A percentile compares a stretch with the other conserved stretches of the same genome.
Evolutionary conservation across 2,329 filamentous ascomycete genomes (phyloP).

Genomic region (Cercospora janseana): DNA sequence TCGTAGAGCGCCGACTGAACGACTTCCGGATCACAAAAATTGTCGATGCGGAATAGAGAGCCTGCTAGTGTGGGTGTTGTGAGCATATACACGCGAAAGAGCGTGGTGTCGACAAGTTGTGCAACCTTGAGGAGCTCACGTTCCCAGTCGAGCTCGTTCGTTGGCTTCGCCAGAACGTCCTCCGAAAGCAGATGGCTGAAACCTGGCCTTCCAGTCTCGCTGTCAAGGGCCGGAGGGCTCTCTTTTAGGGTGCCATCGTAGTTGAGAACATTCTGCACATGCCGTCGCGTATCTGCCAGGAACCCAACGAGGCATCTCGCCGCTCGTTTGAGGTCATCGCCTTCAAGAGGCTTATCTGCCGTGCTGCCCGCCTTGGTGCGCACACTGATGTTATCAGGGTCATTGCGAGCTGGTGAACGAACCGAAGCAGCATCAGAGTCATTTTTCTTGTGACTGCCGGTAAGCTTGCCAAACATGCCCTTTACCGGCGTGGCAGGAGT

Average conservation of each 20-base stretch:
- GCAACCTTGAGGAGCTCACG: conserved; percentile 73
- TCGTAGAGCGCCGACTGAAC: conserved; percentile 91
- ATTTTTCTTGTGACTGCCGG: conserved; percentile 46
- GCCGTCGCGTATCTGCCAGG: conserved; percentile 75
- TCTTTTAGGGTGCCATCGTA: conserved; percentile 59
- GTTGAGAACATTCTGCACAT: conserved; percentile 60
- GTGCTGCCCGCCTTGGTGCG: conserved; percentile 44
- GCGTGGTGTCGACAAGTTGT: conserved; percentile 82
- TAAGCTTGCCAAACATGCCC: conserved; percentile 50
- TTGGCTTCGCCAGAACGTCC: conserved; percentile 27
- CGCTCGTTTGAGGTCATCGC: conserved; percentile 78
- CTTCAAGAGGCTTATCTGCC: conserved; percentile 61
- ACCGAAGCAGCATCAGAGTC: conserved; percentile 58
- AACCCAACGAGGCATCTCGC: conserved; percentile 83
- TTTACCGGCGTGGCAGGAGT: conserved; percentile 37
- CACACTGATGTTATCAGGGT: conserved; percentile 57
- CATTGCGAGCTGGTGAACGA: conserved; percentile 56
- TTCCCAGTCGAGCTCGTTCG: conserved; percentile 59
- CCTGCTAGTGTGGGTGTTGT: conserved; percentile 79
- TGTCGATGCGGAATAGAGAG: conserved; percentile 89
- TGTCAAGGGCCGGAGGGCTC: conserved; percentile 46
- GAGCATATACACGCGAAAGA: conserved; percentile 95
- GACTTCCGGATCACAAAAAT: conserved; percentile 94
- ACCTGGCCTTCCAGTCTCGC: conserved; percentile 46
- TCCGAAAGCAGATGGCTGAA: conserved; percentile 44